Evolutionary conservation across 805 yeast genomes (phyloP), one percentile per base, ranked within the genome.

Genomic region (Pichia scutulata): DNA sequence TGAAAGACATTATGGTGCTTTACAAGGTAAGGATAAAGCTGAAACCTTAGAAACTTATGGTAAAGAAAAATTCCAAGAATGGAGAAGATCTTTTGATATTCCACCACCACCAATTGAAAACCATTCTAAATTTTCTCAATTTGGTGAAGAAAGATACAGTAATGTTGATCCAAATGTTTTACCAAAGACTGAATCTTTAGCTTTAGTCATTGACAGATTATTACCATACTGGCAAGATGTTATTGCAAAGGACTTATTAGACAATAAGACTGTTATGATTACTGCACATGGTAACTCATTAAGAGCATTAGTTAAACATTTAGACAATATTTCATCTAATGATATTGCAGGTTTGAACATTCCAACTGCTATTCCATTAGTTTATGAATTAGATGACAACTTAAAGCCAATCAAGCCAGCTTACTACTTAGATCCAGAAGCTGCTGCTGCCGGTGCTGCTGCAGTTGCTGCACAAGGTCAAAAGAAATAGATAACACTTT

Each of bases 381-480:
- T 92, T 56, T 92, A 86, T 76, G 97, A 92, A 76, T 82, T 90
- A 68, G 97, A 90, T 70, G 85, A 78, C 49, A 68, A 79, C 66
- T 82, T 90, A 74, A 81, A 81, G 74, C 97, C 97, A 74, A 76
- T 84, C 69, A 89, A 89, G 83, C 86, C 89, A 61, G 82, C 95
- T 63, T 89, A 90, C 81, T 90, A 90, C 84, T 84, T 90, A 74
- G 98, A 90, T 76, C 98, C 98, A 66, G 97, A 89, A 77, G 98
- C 97, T 66, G 98, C 98, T 66, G 96, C 90, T 58, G 97, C 97
- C 50, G 98, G 98, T 80, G 98, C 97, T 60, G 97, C 97, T 68
- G 97, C 97, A 54, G 98, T 90, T 63, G 98, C 97, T 64, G 88
- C 88, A 64, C 98, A 90, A 78, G 98, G 98, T 71, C 77, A 77